Evolutionary conservation across 306 rosid genomes (phyloP).

Genomic region (Ormosia semicastrata): DNA sequence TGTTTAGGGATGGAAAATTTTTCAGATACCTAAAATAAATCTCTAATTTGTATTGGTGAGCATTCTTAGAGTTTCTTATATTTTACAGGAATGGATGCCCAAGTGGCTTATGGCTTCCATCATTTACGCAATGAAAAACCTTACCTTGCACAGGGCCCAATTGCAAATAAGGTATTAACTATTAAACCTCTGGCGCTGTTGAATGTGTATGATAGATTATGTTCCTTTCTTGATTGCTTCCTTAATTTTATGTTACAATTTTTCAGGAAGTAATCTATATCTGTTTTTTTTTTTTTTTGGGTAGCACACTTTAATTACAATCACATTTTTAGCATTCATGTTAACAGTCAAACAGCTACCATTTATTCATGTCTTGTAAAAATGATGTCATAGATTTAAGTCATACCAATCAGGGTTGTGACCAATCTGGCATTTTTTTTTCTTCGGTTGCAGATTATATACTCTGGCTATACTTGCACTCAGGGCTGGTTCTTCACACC

Average conservation of each 20-base stretch:
- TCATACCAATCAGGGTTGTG: background rate
- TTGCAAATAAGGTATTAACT: constrained; percentile 74
- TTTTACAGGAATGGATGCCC: constrained; percentile 93
- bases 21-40: background rate
- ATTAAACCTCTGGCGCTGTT: background rate
- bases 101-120: constrained; percentile 98
- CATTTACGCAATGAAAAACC: constrained; percentile 90
- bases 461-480: constrained; percentile 79
- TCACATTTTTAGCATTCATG: background rate
- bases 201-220: background rate
- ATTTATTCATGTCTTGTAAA: background rate
- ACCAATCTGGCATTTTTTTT: background rate
- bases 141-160: constrained; percentile 93
- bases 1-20: background rate
- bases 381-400: background rate
- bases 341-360: background rate
- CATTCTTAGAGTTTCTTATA: background rate
- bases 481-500: constrained; percentile 99
- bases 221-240: background rate
- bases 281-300: background rate
- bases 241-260: background rate
- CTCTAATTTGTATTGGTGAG: background rate
- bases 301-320: background rate
- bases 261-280: background rate
- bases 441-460: constrained; percentile 55